Conservation (phyloP, 441 rosid species). For the Hypseocharis bilobata region DNA sequence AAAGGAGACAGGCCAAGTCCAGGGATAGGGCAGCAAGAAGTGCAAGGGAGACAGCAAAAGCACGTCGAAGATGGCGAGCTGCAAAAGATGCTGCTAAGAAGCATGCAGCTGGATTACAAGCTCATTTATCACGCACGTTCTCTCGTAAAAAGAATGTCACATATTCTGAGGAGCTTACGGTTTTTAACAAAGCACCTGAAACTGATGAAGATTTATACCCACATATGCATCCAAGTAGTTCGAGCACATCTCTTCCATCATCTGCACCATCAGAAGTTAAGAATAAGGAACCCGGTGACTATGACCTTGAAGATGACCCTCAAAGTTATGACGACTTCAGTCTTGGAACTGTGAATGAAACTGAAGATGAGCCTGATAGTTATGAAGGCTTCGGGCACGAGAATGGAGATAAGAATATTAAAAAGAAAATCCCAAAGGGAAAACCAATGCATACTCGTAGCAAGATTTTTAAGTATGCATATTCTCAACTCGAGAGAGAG, state of each 20-base stretch:
- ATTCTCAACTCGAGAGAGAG: constrained; percentile 86
- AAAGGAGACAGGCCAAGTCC: constrained; percentile 65
- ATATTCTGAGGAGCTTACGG: constrained; percentile 34
- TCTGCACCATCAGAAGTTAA: constrained; percentile 35
- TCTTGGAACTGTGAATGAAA: constrained; percentile 24
- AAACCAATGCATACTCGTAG: constrained; percentile 77
- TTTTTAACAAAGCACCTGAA: constrained; percentile 42
- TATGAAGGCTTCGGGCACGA: constrained; percentile 55
- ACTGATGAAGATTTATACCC: constrained; percentile 37
- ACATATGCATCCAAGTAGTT: constrained; percentile 26
- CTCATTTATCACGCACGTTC: constrained; percentile 66
- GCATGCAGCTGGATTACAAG: constrained; percentile 55
- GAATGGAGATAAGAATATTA: constrained; percentile 58
- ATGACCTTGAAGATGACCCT: constrained; percentile 64
- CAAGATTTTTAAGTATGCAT: constrained; percentile 89
- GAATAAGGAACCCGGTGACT: constrained; percentile 49
- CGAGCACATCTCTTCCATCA: constrained; percentile 34
- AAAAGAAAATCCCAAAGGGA: constrained; percentile 56
- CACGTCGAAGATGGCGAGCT: constrained; percentile 77
- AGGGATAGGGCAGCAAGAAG: constrained; percentile 84
- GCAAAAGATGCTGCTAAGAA: constrained; percentile 79
- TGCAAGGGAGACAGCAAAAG: constrained; percentile 65
- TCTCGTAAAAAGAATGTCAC: constrained; percentile 49
- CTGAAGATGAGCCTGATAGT: constrained; percentile 28
- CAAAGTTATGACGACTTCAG: constrained; percentile 14